A percentile compares a stretch with the other conserved stretches of the same genome.
These are phyloP conservation scores for Acanthochlamys bracteata DNA, from an alignment of 106 monocot genomes.

Conservation along the genomic window DNA sequence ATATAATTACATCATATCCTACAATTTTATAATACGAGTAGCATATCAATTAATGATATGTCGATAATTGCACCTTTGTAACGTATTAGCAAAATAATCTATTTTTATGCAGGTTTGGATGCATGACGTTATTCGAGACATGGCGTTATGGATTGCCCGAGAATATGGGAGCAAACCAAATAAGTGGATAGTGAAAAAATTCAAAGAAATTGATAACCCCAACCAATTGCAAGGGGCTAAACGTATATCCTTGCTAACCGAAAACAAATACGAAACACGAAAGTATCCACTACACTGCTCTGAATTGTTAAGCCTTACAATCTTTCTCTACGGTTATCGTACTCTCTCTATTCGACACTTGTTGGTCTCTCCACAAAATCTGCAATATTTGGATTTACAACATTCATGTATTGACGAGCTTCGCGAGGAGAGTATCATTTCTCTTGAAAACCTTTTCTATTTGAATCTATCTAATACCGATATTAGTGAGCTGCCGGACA, in stretches of 20 bases:
- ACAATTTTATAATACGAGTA: no score
- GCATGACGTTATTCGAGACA: slow-evolving; percentile 26
- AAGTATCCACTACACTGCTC: not conserved
- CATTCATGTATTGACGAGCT: not conserved
- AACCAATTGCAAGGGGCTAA: not conserved
- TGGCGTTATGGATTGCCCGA: slow-evolving; percentile 17
- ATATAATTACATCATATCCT: no score
- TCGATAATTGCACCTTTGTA: no score
- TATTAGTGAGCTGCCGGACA: slow-evolving; percentile 7
- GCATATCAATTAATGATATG: no score
- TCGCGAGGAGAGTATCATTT: slow-evolving; percentile 9
- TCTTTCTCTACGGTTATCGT: no score
- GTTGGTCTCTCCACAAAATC: not conserved
- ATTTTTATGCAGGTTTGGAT: slow-evolving; percentile 11
- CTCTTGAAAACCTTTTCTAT: slow-evolving; percentile 2
- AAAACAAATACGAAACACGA: not conserved
- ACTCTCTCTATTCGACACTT: slow-evolving; percentile 2
- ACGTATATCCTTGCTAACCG: slow-evolving; percentile 9
- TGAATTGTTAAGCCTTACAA: slow-evolving; percentile 3
- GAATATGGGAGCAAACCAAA: not conserved
- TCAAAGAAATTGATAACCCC: not conserved
- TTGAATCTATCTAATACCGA: slow-evolving; percentile 13
- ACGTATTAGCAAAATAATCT: no score
- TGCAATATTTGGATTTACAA: slow-evolving; percentile 25
- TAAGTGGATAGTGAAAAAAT: slow-evolving; percentile 10